phyloP scores from a whole-genome alignment of 139 green algal species.

The Chlorella ohadii region DNA sequence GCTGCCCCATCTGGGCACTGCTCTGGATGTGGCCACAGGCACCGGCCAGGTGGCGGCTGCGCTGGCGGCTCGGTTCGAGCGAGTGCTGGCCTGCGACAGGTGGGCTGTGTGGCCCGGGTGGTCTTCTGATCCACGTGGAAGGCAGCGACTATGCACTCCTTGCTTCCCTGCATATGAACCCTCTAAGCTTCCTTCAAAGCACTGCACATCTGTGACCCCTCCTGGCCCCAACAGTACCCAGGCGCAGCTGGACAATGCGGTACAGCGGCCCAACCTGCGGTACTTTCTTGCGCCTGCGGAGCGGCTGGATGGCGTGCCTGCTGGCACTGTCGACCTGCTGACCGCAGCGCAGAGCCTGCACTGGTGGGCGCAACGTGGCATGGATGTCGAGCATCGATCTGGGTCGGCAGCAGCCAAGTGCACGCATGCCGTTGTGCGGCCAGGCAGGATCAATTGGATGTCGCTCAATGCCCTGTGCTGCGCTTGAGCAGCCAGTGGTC shows the following conservation, averaged over 20 bases:
- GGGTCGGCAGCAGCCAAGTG: no score
- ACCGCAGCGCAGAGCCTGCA: constrained; percentile 2
- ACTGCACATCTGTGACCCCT: no score
- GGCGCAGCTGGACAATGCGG: constrained; percentile 9
- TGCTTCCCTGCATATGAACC: neutral
- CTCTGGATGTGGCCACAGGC: constrained; percentile 12
- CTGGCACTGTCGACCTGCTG: constrained; percentile 5
- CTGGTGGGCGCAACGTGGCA: no score
- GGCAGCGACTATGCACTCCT: neutral
- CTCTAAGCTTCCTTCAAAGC: no score
- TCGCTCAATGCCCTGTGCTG: no score
- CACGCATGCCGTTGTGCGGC: no score
- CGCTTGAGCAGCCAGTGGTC: no score
- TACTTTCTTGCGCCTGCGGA: constrained; percentile 12
- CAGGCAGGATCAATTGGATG: no score
- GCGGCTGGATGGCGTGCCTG: neutral
- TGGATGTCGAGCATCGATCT: no score
- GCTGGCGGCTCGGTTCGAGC: neutral
- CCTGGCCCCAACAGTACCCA: neutral
- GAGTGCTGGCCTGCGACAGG: constrained; percentile 4
- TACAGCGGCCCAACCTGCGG: neutral
- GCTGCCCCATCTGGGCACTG: neutral
- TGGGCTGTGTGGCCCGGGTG: no score
- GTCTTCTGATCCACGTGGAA: no score
- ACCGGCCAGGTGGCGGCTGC: neutral